Evolutionary conservation across 2,329 filamentous ascomycete genomes (phyloP).

Genomic region (Blastomyces percursus): DNA sequence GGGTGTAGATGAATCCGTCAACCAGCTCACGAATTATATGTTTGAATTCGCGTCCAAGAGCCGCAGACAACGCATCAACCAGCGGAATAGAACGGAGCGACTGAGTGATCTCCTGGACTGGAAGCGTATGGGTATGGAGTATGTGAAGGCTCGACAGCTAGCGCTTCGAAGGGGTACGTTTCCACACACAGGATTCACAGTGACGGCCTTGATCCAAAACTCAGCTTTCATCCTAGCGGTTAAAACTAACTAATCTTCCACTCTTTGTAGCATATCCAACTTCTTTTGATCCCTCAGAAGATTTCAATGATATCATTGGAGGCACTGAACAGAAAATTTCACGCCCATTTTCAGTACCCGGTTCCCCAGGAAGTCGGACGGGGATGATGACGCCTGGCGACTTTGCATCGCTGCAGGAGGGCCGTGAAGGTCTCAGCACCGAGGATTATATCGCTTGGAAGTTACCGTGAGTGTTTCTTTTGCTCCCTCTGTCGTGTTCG

Average conservation of each 20-base stretch:
- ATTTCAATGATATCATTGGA: constrained; percentile 82
- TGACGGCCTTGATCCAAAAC: background rate
- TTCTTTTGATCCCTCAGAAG: constrained; percentile 65
- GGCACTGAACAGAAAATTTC: constrained; percentile 93
- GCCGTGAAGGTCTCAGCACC: constrained; percentile 80
- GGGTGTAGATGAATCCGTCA: constrained; percentile 93
- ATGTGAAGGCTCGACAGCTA: constrained; percentile 91
- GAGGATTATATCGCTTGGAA: constrained; percentile 99
- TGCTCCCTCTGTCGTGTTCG: constrained; percentile 53
- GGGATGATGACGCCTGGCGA: constrained; percentile 99
- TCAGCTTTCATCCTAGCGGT: background rate
- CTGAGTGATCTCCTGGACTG: constrained; percentile 92
- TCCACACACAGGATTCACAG: background rate
- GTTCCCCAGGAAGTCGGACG: constrained; percentile 76
- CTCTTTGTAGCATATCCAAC: constrained; percentile 60
- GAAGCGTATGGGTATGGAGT: constrained; percentile 99
- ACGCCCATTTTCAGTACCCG: constrained; percentile 83
- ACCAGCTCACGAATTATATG: constrained; percentile 87
- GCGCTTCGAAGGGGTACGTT: constrained; percentile 59
- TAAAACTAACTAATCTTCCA: background rate
- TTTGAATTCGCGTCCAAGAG: constrained; percentile 90
- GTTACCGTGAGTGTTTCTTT: constrained; percentile 52
- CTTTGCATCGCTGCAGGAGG: constrained; percentile 92
- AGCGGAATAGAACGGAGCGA: constrained; percentile 90
- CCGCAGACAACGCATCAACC: constrained; percentile 93